Evolutionary conservation across 169 alveolate genomes (phyloP).

Genomic region (Plasmodium cynomolgi): DNA sequence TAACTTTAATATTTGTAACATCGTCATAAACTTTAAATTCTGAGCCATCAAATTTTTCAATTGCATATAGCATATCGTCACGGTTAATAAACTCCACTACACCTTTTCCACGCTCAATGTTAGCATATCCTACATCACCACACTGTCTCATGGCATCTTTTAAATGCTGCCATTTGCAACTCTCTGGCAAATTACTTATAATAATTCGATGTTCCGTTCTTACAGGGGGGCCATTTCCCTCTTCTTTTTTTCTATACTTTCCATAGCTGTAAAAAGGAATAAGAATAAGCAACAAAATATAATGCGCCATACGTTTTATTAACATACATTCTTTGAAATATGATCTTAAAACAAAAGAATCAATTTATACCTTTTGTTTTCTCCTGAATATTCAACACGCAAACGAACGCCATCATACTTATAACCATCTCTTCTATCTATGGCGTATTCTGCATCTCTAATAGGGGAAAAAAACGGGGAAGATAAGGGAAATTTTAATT

Average conservation of each 20-base stretch:
- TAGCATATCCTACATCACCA: constrained; percentile 88
- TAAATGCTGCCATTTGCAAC: constrained; percentile 88
- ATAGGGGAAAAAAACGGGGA: not conserved
- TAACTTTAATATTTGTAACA: constrained; percentile 77
- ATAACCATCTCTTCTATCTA: constrained; percentile 81
- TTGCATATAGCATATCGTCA: constrained; percentile 83
- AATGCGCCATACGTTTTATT: not conserved
- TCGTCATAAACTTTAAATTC: constrained; percentile 78
- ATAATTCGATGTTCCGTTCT: constrained; percentile 85
- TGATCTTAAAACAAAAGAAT: not conserved
- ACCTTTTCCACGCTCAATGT: constrained; percentile 83
- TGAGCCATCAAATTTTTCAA: constrained; percentile 82
- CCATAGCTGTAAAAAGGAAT: constrained; percentile 49
- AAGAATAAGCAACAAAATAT: not conserved
- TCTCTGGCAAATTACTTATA: constrained; percentile 84
- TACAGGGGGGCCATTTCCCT: constrained; percentile 63
- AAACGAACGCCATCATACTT: constrained; percentile 80
- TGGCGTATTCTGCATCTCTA: constrained; percentile 86
- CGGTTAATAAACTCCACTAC: constrained; percentile 79
- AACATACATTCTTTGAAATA: not conserved
- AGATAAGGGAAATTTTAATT: constrained; percentile 8
- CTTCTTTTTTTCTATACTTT: constrained; percentile 69
- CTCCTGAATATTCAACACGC: constrained; percentile 86
- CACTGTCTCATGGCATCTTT: constrained; percentile 87
- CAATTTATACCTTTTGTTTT: constrained; percentile 32